A percentile compares a stretch with the other conserved stretches of the same genome.
phyloP scores from a whole-genome alignment of 139 green algal genomes.

The Desmodesmus armatus region DNA sequence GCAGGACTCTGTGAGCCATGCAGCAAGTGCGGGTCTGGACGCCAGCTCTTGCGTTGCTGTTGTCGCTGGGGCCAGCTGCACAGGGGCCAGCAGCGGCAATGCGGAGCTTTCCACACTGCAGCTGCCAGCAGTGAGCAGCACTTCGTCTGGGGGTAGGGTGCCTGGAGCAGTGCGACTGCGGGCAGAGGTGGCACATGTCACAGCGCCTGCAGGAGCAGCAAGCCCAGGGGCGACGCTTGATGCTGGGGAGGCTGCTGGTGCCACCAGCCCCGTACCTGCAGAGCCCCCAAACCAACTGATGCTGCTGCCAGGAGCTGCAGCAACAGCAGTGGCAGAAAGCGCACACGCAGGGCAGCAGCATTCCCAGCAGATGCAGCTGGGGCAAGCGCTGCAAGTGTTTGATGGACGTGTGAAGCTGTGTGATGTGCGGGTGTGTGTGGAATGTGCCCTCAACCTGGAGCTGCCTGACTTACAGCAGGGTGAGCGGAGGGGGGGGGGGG shows the following conservation, averaged over 20 bases:
- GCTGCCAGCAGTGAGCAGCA: neutral
- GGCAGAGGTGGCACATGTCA: conserved; percentile 1
- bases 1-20: neutral
- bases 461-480: neutral
- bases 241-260: too few species aligned
- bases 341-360: neutral
- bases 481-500: too few species aligned
- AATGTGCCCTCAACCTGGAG: conserved; percentile 28
- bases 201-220: neutral
- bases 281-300: neutral
- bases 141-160: too few species aligned
- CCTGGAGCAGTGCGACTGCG: too few species aligned
- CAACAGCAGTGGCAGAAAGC: neutral
- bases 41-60: neutral
- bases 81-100: too few species aligned
- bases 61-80: too few species aligned
- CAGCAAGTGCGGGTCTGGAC: neutral
- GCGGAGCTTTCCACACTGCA: too few species aligned
- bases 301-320: neutral
- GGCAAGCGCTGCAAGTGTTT: too few species aligned
- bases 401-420: neutral
- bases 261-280: neutral
- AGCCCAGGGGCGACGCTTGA: too few species aligned
- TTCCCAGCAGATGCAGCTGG: neutral
- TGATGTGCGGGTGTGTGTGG: conserved; percentile 5